Base-by-base conservation (phyloP, 2,329 filamentous ascomycete species). In the Aspergillus niger region DNA sequence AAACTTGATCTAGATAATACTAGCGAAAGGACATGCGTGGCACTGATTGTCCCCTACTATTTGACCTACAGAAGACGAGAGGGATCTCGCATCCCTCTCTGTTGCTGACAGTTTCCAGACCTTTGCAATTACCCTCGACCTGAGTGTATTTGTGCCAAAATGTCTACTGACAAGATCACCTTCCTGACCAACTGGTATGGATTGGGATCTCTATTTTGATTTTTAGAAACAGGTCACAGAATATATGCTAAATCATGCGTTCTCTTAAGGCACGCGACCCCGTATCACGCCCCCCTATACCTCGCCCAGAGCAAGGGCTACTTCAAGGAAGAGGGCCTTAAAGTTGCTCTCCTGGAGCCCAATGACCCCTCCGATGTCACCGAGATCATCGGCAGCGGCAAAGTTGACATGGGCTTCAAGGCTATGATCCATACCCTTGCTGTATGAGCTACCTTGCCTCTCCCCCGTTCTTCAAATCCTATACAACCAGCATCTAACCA, bases 1-100 rank as follows among this genome's bases (percentile, higher is more conserved):
- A 83, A 91, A 91, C 89, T 91, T 91, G 89, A 91, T 90, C 88
- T 90, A 87, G 86, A 88, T 89, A 90, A 91, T 90, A 84, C 88
- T 88, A 90, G 89, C 89, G 89, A 88, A 91, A 91, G 89, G 86
- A 91, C 86, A 88, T 91, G 89, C 89, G 89, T 89, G 85, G 86
- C 86, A 83, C 79, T 75, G 70, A 76, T 72, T 73, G 68, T 70
- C 65, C 76, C 74, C 75, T 72, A 71, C 61, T 59, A 69, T 72
- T 69, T 62, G 66, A 61, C 62, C 59, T 62, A 62, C 59, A 58
- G 49, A 54, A 36, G 48, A 32, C 53, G 59, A 50, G 44, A 59
- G 61, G 60, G 57, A 63, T 64, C 58, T 51, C 59, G 44, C 44
- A 49, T 30, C 56, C 63, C 62, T 65, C 62, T 65, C 65, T 65